These are phyloP conservation scores for Chlorencoelia australis DNA, from an alignment of 2,329 filamentous ascomycete genomes.

Conservation along the genomic window DNA sequence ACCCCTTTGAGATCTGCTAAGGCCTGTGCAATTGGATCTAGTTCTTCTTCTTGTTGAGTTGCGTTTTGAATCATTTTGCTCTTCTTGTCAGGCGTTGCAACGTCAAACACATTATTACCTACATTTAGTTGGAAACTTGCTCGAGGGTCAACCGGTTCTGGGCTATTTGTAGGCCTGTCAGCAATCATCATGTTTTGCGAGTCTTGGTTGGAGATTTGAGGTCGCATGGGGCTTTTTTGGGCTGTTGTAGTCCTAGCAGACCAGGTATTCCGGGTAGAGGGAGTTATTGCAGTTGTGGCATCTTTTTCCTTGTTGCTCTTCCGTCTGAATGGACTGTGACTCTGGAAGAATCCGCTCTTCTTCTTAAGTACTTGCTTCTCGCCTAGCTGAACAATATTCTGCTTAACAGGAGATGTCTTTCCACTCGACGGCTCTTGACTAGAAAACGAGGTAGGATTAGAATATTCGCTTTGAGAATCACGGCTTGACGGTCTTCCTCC, in stretches of 20 bases:
- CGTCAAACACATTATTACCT: slow-evolving; percentile 91
- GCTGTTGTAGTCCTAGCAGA: slow-evolving; percentile 25
- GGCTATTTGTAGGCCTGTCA: slow-evolving; percentile 49
- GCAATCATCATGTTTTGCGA: slow-evolving; percentile 22
- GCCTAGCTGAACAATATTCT: slow-evolving; percentile 26
- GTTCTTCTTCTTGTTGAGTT: slow-evolving; percentile 45
- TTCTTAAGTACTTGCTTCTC: slow-evolving; percentile 60
- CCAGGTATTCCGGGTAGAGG: slow-evolving; percentile 50
- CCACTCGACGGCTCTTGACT: slow-evolving; percentile 72
- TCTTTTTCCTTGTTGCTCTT: slow-evolving; percentile 81
- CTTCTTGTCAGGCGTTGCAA: slow-evolving; percentile 65
- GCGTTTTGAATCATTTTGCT: slow-evolving; percentile 31
- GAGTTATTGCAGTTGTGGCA: slow-evolving; percentile 27
- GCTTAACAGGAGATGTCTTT: slow-evolving; percentile 65
- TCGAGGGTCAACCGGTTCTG: slow-evolving; percentile 81
- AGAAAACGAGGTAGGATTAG: slow-evolving; percentile 79
- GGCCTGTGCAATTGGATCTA: slow-evolving; percentile 84
- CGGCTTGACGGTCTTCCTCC: slow-evolving; percentile 69
- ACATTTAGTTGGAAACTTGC: slow-evolving; percentile 90
- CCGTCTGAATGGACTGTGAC: slow-evolving; percentile 81
- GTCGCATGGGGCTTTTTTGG: slow-evolving; percentile 24
- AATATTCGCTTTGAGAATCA: slow-evolving; percentile 85
- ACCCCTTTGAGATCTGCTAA: slow-evolving; percentile 87
- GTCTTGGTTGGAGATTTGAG: slow-evolving; percentile 28
- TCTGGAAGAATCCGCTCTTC: slow-evolving; percentile 83